Evolutionary conservation across 495 filamentous ascomycete genomes (phyloP), one percentile per base, ranked within the genome.

Genomic region (Tuber borchii): DNA sequence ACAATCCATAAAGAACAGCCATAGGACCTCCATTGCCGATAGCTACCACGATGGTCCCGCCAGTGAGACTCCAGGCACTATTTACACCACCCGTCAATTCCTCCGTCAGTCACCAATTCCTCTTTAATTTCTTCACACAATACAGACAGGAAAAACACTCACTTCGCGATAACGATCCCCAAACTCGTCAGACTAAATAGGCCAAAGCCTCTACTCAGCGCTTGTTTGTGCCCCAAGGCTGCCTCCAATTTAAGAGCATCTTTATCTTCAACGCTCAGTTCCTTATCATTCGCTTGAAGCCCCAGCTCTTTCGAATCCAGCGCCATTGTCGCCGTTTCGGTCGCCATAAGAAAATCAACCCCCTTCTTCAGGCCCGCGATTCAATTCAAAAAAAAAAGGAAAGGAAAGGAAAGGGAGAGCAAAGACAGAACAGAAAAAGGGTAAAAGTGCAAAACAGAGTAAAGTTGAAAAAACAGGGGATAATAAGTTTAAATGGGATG

Each of bases 1-100:
- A 82, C 80, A 88, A 85, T 83, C 88, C 87, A 77, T 89, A 91
- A 19, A 90, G 81, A 40, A 86, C 83, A 44, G 86, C 88, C 16
- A 84, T 82, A 56, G 88, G 82, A 70, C 87, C 83, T 80, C 88
- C 86, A 85, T 89, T 89, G 75, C 82, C 78, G 31, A 85, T 82
- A 14, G 85, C 84, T 42, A 85, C 79, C 22, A 85, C 84, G 56
- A 87, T 87, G 0, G 85, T 86, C 1, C 85, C 85, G 19, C 85
- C 85, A 4, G 84, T 85, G 40, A 84, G 81, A 61, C 85, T 84
- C 85, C 85, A 86, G 14, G 85, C 85, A 71, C 85, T 86, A 46
- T 72, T 43, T 17, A 14, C 22, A 71, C 19, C 39, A 12, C 69
- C 22, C 51, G 22, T n/a, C 51, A 34, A 34, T 34, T 3, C 14